These are phyloP conservation scores for Lonicera japonica DNA, from an alignment of 129 eudicot genomes.

Conservation along the genomic window DNA sequence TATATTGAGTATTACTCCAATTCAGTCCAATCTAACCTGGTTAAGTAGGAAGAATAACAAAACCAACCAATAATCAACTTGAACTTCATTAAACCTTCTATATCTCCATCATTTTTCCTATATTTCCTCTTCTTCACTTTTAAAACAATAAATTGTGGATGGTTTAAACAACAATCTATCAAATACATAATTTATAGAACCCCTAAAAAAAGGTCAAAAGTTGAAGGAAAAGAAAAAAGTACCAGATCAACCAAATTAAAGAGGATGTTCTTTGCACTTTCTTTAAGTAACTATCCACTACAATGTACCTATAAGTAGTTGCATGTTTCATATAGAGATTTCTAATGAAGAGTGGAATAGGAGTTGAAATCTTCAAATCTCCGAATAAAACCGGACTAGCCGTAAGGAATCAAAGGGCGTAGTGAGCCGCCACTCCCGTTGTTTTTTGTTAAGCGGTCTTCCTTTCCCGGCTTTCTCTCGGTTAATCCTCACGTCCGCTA, in stretches of 20 bases:
- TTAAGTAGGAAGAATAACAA: too few species aligned
- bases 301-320: not conserved
- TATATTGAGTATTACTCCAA: too few species aligned
- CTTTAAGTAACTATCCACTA: not conserved
- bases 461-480: conserved; percentile 94
- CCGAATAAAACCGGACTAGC: conserved; percentile 58
- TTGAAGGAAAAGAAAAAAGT: not conserved
- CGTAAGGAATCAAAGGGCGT: conserved; percentile 66
- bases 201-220: not conserved
- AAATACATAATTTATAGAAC: not conserved
- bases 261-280: too few species aligned
- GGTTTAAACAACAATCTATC: not conserved
- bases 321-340: not conserved
- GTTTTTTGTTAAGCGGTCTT: conserved; percentile 84
- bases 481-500: conserved; percentile 80
- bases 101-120: not conserved
- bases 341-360: not conserved
- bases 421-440: conserved; percentile 65
- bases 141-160: too few species aligned
- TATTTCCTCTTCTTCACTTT: too few species aligned
- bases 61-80: too few species aligned
- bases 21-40: too few species aligned
- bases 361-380: conserved; percentile 25
- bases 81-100: not conserved
- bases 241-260: not conserved